These are phyloP conservation scores for Colletotrichum horii DNA, from an alignment of 2,329 filamentous ascomycete genomes.

Conservation along the genomic window DNA sequence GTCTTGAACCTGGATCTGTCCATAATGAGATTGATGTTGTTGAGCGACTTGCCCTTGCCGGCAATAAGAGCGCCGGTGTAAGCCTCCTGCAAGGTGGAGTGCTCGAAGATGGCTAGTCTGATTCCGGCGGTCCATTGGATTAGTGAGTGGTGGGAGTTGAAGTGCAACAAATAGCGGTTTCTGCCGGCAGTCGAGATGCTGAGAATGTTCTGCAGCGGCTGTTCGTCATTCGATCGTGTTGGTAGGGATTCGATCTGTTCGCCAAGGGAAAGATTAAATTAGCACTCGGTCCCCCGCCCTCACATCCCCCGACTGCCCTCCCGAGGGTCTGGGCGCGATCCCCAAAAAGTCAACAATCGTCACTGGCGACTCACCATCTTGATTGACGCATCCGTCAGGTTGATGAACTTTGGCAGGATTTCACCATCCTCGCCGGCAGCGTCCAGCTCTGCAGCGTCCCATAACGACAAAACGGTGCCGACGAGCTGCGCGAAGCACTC, in stretches of 20 bases:
- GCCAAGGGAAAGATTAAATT: slow-evolving; percentile 4
- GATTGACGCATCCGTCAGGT: slow-evolving; percentile 94
- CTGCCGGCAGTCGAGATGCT: slow-evolving; percentile 95
- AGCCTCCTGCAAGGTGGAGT: slow-evolving; percentile 90
- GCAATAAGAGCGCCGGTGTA: slow-evolving; percentile 96
- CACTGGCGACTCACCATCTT: slow-evolving; percentile 77
- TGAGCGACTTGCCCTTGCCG: slow-evolving; percentile 86
- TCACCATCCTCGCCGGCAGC: slow-evolving; percentile 83
- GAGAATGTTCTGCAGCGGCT: slow-evolving; percentile 90
- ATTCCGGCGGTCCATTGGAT: slow-evolving; percentile 97
- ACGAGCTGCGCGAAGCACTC: slow-evolving; percentile 98
- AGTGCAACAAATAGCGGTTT: slow-evolving; percentile 94
- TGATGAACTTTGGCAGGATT: slow-evolving; percentile 91
- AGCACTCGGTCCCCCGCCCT: slow-evolving; percentile 9
- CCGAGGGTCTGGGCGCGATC: background rate
- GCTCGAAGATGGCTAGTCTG: slow-evolving; percentile 91
- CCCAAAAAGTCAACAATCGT: background rate
- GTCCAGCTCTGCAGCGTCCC: slow-evolving; percentile 94
- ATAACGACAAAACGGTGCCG: slow-evolving; percentile 91
- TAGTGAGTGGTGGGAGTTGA: slow-evolving; percentile 91
- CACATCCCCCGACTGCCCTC: background rate
- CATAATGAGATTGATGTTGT: slow-evolving; percentile 90
- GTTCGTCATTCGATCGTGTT: slow-evolving; percentile 76
- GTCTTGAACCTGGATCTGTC: slow-evolving; percentile 77
- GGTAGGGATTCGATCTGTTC: slow-evolving; percentile 84